A percentile compares a stretch with the other conserved stretches of the same genome.
phyloP scores from a whole-genome alignment of 1,284 basidiomycete species.

The Microbotryum lychnidis-dioicae region DNA sequence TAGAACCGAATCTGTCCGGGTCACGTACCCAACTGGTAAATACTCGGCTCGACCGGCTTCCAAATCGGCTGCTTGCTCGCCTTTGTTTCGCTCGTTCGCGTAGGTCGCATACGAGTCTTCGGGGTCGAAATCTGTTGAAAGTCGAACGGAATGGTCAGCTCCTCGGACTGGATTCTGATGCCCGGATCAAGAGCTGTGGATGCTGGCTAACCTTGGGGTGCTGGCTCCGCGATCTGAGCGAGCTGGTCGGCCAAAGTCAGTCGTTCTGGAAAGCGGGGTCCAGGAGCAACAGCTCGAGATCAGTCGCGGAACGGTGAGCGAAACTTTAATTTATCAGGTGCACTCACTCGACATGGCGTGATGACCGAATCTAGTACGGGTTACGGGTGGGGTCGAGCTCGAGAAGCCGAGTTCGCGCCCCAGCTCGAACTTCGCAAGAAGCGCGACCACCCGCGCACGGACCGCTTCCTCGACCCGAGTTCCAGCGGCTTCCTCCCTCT shows the following conservation, averaged over 20 bases:
- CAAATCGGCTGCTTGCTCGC: constrained; percentile 23
- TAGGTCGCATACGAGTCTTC: constrained; percentile 52
- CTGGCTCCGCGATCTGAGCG: constrained; percentile 61
- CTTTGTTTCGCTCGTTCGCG: constrained; percentile 34
- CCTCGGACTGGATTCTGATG: not conserved
- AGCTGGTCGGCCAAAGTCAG: constrained; percentile 67
- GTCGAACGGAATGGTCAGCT: not conserved
- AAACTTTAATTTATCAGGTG: not conserved
- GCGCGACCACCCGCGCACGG: no score
- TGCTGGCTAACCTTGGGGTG: constrained; percentile 52
- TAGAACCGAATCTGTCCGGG: not conserved
- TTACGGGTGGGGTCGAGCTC: no score
- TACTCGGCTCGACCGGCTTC: constrained; percentile 62
- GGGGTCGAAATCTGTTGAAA: constrained; percentile 60
- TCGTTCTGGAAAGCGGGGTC: constrained; percentile 19
- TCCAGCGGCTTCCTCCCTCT: not conserved
- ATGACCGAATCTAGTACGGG: constrained; percentile 7
- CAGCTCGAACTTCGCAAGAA: no score
- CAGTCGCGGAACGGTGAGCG: not conserved
- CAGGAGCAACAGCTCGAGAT: not conserved
- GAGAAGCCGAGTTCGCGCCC: not conserved
- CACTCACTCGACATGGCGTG: not conserved
- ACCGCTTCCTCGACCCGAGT: no score
- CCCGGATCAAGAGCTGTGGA: not conserved
- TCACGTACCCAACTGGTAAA: constrained; percentile 64